Conservation (phyloP, 129 eudicot genomes). For the Flaveria robusta region DNA sequence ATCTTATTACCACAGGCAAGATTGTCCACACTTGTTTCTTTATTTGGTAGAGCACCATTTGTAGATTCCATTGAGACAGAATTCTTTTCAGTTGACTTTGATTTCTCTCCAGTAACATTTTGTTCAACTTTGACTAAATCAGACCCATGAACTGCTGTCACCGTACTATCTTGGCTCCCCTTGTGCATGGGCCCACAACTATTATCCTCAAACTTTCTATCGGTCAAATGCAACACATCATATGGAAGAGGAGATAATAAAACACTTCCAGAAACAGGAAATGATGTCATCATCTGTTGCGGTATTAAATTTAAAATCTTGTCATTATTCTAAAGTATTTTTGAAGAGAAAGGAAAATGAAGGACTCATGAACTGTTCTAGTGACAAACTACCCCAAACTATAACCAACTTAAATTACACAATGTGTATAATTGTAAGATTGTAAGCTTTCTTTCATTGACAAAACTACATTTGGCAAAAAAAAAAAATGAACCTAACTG, state of each 20-base stretch:
- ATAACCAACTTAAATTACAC: slow-evolving; percentile 4
- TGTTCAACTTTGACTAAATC: slow-evolving; percentile 46
- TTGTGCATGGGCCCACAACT: slow-evolving; percentile 44
- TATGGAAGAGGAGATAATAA: slow-evolving; percentile 80
- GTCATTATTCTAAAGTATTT: neutral
- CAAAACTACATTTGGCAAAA: neutral
- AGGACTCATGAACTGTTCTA: neutral
- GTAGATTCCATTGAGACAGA: slow-evolving; percentile 40
- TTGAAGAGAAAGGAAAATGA: neutral
- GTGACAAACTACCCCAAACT: slow-evolving; percentile 5
- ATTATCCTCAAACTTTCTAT: slow-evolving; percentile 48
- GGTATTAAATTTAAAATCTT: slow-evolving; percentile 1
- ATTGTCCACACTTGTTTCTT: slow-evolving; percentile 27
- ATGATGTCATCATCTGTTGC: slow-evolving; percentile 89
- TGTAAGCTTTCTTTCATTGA: neutral
- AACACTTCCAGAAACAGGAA: slow-evolving; percentile 49
- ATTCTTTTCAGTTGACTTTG: slow-evolving; percentile 45
- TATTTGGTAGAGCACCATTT: slow-evolving; percentile 34
- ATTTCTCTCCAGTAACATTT: slow-evolving; percentile 36
- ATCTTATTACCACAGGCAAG: slow-evolving; percentile 42
- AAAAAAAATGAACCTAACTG: neutral
- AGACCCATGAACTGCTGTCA: slow-evolving; percentile 43
- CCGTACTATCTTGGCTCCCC: slow-evolving; percentile 49
- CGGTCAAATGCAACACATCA: slow-evolving; percentile 47
- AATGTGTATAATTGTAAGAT: neutral